Evolutionary conservation across 805 yeast species (phyloP), one percentile per base, ranked within the genome.

Genomic region (Kurtzmaniella fragi): DNA sequence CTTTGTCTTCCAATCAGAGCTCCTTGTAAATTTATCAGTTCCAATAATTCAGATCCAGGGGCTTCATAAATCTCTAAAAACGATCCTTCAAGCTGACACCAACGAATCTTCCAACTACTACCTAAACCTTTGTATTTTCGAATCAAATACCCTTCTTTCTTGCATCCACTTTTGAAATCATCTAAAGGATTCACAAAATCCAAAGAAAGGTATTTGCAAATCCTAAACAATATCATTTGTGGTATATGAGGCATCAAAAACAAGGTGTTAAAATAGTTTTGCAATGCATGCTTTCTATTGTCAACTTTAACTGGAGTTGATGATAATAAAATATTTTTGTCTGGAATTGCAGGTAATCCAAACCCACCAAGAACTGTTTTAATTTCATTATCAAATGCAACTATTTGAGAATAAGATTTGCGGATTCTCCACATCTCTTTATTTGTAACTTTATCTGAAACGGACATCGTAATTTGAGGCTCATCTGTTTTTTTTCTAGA

Each of bases 371-470:
- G 59, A 9, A 64, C 56, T 4, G 75, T 75, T 45, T 88, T 68
- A 9, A 87, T 63, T 30, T 71, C 76, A 16, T 62, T 58, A 57
- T 88, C 95, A 44, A 90, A 69, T 8, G 71, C 67, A 5, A 66
- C 45, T n/a, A 91, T 62, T 48, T 81, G 82, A 1, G 75, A 62
- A 42, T 79, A 73, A 2, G 78, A 59, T 52, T 88, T 88, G 31
- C 78, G 67, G 38, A 87, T 78, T 48, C 80, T 71, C 83, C 95
- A 90, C 67, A 85, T 74, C 49, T 81, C 87, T 43, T 79, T 79
- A 30, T 69, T 65, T 2, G 80, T 61, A 17, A 71, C 78, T 27
- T 80, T 72, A 47, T 84, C 91, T 34, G 73, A 63, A 4, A 84
- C 78, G 13, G 82, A 72, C 39, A 90, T 70, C 1, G 84, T 68